phyloP scores from a whole-genome alignment of 345 rosid genomes.

The Schrenkiella parvula region DNA sequence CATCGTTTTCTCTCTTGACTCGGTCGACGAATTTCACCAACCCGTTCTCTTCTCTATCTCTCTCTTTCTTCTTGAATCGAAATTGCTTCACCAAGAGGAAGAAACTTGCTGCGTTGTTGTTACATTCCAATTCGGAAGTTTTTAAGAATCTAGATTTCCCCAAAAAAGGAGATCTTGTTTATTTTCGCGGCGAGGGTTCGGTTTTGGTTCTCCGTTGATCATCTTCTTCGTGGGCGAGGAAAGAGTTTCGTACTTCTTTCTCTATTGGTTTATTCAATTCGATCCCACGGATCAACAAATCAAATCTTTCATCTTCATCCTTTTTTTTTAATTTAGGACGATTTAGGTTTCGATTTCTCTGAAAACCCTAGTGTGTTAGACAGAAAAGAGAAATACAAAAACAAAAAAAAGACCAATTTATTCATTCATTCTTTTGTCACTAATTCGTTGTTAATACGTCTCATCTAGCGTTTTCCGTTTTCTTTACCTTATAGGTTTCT shows the following conservation, averaged over 20 bases:
- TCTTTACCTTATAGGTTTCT: not conserved
- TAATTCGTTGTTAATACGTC: slow-evolving; percentile 28
- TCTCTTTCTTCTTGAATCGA: slow-evolving; percentile 10
- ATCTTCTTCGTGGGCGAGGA: not conserved
- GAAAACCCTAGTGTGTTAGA: slow-evolving; percentile 31
- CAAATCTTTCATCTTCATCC: not conserved
- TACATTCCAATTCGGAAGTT: not conserved
- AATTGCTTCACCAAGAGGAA: slow-evolving; percentile 1
- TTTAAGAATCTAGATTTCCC: slow-evolving; percentile 8
- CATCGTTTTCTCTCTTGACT: slow-evolving; percentile 38
- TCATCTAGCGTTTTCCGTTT: slow-evolving; percentile 12
- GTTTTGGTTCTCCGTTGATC: slow-evolving; percentile 28
- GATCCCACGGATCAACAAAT: not conserved
- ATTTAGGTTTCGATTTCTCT: slow-evolving; percentile 18
- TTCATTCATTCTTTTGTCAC: slow-evolving; percentile 30
- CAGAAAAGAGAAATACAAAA: not conserved
- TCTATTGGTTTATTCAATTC: not conserved
- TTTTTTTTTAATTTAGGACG: not conserved
- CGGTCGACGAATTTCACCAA: slow-evolving; percentile 32
- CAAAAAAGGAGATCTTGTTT: slow-evolving; percentile 17
- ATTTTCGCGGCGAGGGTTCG: slow-evolving; percentile 27
- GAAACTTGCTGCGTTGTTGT: not conserved
- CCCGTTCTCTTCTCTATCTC: slow-evolving; percentile 20
- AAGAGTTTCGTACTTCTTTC: not conserved
- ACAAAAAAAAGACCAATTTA: not conserved